A percentile compares a stretch with the other conserved stretches of the same genome.
Evolutionary conservation across 139 green algal genomes (phyloP).

Genomic region (Coelastrella sp.): DNA sequence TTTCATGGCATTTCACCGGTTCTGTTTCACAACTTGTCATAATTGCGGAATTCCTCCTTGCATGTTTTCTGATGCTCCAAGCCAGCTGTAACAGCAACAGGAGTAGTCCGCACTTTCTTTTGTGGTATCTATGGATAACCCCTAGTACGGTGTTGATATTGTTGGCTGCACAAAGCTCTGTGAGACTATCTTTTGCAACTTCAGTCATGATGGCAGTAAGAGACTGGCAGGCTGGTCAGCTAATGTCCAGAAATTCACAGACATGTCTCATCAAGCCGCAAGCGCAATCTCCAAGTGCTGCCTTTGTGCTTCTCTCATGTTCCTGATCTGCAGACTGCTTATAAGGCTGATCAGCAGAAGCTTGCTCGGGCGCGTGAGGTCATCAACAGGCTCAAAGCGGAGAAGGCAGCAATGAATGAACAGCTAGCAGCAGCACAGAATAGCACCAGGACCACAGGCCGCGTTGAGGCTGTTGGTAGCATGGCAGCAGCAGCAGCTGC

Average conservation of each 20-base stretch:
- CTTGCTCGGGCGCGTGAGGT: neutral
- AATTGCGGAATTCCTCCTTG: neutral
- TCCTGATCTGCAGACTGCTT: neutral
- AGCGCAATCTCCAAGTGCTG: too few species aligned
- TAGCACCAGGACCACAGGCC: neutral
- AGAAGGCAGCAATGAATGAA: conserved; percentile 17
- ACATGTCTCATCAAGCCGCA: too few species aligned
- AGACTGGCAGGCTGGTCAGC: too few species aligned
- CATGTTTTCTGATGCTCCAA: too few species aligned
- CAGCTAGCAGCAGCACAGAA: neutral
- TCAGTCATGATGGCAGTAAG: too few species aligned
- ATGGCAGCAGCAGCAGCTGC: neutral
- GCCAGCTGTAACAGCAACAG: too few species aligned
- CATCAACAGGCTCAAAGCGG: conserved; percentile 8
- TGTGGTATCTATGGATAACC: too few species aligned
- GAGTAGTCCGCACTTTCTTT: too few species aligned
- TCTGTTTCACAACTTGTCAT: neutral
- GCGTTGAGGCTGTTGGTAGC: neutral
- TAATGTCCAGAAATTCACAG: neutral
- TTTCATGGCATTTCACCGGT: neutral
- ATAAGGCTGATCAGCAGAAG: conserved; percentile 1
- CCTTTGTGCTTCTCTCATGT: neutral
- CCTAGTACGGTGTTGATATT: too few species aligned
- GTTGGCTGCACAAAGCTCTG: too few species aligned
- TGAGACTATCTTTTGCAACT: too few species aligned